Percentiles rank a stretch among this genome's conserved stretches.
Evolutionary conservation across 768 basidiomycete species (phyloP).

Genomic region (Russula compacta): DNA sequence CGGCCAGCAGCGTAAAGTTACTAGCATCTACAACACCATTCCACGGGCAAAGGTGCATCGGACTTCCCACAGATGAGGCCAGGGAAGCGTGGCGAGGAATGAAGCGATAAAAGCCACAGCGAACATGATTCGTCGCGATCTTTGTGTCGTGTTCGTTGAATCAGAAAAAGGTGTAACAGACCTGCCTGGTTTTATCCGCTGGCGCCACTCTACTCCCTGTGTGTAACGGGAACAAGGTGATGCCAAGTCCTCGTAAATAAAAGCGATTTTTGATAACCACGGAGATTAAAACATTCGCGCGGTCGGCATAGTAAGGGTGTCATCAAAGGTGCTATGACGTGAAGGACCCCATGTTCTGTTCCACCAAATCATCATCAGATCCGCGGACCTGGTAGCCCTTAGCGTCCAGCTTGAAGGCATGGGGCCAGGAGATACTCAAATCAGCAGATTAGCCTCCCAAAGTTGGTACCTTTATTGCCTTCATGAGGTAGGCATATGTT

Average conservation of each 20-base stretch:
- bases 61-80: background rate
- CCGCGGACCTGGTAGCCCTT: too few species aligned
- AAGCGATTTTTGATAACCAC: background rate
- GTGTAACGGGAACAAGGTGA: background rate
- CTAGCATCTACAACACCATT: background rate
- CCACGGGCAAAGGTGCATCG: background rate
- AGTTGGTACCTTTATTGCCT: too few species aligned
- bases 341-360: too few species aligned
- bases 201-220: background rate
- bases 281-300: background rate
- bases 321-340: too few species aligned
- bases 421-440: too few species aligned
- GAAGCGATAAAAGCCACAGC: background rate
- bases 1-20: constrained; percentile 1
- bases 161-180: background rate
- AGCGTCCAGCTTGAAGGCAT: too few species aligned
- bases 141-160: background rate
- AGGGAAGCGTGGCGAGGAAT: background rate
- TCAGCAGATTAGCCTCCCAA: too few species aligned
- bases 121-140: background rate
- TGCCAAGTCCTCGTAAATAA: background rate
- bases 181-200: background rate
- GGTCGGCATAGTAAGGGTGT: too few species aligned
- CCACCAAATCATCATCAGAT: too few species aligned
- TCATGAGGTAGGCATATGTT: too few species aligned